These are phyloP conservation scores for Clavulina sp. DNA, from an alignment of 768 basidiomycete species.

Conservation along the genomic window DNA sequence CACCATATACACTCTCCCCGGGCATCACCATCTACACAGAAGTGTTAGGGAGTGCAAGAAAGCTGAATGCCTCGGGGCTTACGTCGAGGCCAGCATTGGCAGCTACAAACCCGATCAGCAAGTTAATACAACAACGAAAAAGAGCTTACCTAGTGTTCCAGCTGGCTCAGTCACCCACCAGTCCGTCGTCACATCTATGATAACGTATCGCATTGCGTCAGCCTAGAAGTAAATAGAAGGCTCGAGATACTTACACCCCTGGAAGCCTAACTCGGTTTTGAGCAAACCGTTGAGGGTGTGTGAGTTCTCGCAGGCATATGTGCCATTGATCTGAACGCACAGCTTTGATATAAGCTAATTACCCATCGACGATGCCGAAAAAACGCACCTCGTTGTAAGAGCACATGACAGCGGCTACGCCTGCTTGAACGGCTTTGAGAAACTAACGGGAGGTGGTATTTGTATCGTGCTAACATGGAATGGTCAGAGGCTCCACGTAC, in stretches of 20 bases:
- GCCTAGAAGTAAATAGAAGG: background rate
- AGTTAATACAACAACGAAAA: too few species aligned
- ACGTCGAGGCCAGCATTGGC: conserved; percentile 19
- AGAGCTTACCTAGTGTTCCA: too few species aligned
- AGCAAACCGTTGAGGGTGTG: conserved; percentile 13
- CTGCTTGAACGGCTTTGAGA: conserved; percentile 8
- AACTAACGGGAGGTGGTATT: background rate
- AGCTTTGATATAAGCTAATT: background rate
- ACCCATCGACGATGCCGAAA: conserved; percentile 27
- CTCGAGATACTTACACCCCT: conserved; percentile 12
- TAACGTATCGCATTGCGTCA: background rate
- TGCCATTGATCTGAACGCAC: conserved; percentile 8
- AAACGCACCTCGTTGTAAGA: conserved; percentile 30
- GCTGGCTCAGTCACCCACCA: background rate
- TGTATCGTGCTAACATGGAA: background rate
- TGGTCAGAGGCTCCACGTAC: background rate
- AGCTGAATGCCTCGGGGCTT: too few species aligned
- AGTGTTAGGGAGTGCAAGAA: too few species aligned
- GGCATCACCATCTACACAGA: conserved; percentile 21
- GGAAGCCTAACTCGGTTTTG: conserved; percentile 16
- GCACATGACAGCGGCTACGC: conserved; percentile 29
- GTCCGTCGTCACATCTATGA: background rate
- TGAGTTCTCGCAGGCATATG: conserved; percentile 12
- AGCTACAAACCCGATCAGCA: too few species aligned
- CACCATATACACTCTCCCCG: conserved; percentile 19